A percentile compares a stretch with the other conserved stretches of the same genome.
These are phyloP conservation scores for Colletotrichum sp. DNA, from an alignment of 2,329 filamentous ascomycete genomes.

Conservation along the genomic window DNA sequence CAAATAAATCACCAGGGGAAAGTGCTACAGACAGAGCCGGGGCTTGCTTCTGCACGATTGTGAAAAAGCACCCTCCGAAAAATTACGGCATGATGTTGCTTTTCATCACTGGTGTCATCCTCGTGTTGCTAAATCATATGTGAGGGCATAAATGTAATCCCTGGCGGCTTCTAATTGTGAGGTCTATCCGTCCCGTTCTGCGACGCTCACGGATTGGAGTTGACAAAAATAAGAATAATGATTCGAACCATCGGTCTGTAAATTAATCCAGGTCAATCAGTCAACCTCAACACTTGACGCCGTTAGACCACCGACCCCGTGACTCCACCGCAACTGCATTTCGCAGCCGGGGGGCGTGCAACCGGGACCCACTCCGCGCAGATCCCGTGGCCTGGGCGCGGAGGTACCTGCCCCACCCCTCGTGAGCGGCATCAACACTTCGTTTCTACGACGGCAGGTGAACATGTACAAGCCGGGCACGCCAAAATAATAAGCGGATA, in stretches of 20 bases:
- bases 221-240: accelerated
- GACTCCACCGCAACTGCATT: neutral
- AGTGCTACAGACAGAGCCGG: no score
- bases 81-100: accelerated
- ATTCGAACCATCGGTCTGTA: accelerated
- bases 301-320: neutral
- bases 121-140: no score
- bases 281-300: neutral
- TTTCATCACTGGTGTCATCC: no score
- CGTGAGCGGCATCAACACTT: neutral
- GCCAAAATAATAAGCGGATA: accelerated
- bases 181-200: no score
- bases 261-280: accelerated
- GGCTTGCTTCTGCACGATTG: no score
- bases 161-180: accelerated
- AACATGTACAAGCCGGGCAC: neutral
- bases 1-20: accelerated
- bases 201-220: accelerated
- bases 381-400: neutral
- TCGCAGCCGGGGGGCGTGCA: neutral
- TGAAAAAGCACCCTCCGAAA: accelerated
- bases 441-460: neutral
- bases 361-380: neutral
- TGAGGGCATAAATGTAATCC: no score
- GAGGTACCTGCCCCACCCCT: neutral